A percentile compares a stretch with the other conserved stretches of the same genome.
Evolutionary conservation across 495 filamentous ascomycete species (phyloP).

Genomic region (Lindgomyces ingoldianus): DNA sequence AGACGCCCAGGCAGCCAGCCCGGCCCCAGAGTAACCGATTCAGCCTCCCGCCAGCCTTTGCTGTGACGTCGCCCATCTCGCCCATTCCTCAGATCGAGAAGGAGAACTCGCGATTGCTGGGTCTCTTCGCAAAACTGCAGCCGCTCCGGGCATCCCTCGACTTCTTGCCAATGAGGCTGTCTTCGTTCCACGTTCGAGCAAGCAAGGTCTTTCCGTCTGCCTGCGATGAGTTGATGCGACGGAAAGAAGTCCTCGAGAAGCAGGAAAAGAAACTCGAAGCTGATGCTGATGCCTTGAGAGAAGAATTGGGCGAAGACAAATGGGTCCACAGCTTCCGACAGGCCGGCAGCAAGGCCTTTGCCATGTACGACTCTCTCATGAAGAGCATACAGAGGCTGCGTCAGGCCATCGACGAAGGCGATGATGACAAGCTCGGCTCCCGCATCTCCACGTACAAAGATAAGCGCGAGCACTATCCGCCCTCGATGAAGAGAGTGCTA

Average conservation of each 20-base stretch:
- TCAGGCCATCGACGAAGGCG: conserved; percentile 73
- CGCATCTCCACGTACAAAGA: conserved; percentile 92
- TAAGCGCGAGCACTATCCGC: conserved; percentile 91
- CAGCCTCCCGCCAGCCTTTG: conserved; percentile 62
- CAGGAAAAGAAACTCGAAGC: conserved; percentile 79
- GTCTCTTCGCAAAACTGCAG: conserved; percentile 91
- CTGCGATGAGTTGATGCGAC: conserved; percentile 79
- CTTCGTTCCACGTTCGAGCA: conserved; percentile 77
- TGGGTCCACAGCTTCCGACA: conserved; percentile 95
- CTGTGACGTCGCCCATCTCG: conserved; percentile 57
- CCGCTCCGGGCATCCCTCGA: conserved; percentile 89
- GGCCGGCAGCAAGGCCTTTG: conserved; percentile 86
- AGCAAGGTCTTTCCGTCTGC: conserved; percentile 79
- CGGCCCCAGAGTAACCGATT: conserved; percentile 60
- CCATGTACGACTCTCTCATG: conserved; percentile 91
- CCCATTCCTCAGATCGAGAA: conserved; percentile 59
- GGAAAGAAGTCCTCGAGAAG: conserved; percentile 68
- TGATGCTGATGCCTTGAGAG: conserved; percentile 82
- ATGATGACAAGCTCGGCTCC: conserved; percentile 71
- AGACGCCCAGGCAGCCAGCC: conserved; percentile 61
- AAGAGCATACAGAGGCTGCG: conserved; percentile 78
- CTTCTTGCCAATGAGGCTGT: conserved; percentile 94
- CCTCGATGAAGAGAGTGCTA: conserved; percentile 88
- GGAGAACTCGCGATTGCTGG: conserved; percentile 79
- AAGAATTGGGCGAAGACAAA: conserved; percentile 88